Evolutionary conservation across 805 yeast genomes (phyloP), one percentile per base, ranked within the genome.

Genomic region (Saturnispora ahearnii): DNA sequence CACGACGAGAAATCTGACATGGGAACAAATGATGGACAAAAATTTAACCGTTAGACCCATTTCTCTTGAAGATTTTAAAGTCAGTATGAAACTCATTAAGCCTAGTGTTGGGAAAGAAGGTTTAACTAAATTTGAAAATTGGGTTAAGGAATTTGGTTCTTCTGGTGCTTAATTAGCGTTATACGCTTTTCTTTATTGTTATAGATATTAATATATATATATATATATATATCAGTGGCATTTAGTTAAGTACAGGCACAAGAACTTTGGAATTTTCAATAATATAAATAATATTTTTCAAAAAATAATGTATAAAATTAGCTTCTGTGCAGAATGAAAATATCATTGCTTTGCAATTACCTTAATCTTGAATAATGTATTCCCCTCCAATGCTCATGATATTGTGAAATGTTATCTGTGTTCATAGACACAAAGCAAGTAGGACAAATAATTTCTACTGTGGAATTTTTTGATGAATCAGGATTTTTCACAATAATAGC

Each of bases 41-140:
- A 81, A 87, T 33, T 87, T 84, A 49, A 80, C 79, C 52, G 89
- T 91, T 49, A 71, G 98, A 48, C 82, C 96, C 0, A 78, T 93
- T 46, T 72, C 73, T 22, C 66, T 88, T 45, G 69, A 69, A 8
- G 99, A 91, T 64, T 91, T 93, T 62, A 72, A 73, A 50, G 78
- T 71, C 41, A 86, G 96, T 58, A 73, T 93, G 70, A 77, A 76
- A 51, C 81, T 82, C 48, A 87, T 93, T 51, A 74, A 95, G 53
- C 96, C 96, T 4, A 85, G 95, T 59, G 98, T 93, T 5, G 83
- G 91, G 5, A 72, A 72, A 44, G 95, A 87, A 57, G 95, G 96
- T 0, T 69, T 93, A 44, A 67, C 69, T 37, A 79, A 78, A 57
- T 91, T 87, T 66, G 96, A 87, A 59, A 81, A 85, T 41, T 91